Conservation (phyloP, 106 monocot species). For the Hemerocallis citrina region DNA sequence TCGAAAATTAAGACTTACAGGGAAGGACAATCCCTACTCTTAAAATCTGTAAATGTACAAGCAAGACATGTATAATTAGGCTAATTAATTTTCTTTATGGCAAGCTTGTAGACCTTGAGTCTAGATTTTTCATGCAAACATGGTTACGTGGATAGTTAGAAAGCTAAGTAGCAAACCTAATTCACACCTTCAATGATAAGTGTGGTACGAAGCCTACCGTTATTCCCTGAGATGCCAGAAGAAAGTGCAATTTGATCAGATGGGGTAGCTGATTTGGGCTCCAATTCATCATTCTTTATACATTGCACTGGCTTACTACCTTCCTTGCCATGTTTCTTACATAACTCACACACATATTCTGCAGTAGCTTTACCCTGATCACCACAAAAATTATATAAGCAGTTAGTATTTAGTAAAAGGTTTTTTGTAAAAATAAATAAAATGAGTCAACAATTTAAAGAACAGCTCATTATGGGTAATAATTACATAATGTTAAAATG, state of each 20-base stretch:
- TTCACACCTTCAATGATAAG: neutral
- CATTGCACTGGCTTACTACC: neutral
- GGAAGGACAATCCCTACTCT: neutral
- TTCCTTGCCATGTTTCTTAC: conserved; percentile 54
- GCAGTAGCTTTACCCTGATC: conserved; percentile 25
- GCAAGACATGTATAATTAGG: neutral
- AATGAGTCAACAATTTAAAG: neutral
- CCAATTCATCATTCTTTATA: conserved; percentile 13
- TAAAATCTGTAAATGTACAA: neutral
- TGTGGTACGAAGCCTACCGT: conserved; percentile 49
- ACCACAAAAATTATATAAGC: neutral
- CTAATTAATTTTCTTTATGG: neutral
- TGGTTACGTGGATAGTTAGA: neutral
- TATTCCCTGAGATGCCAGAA: conserved; percentile 2
- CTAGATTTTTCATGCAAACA: neutral
- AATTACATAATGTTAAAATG: no score
- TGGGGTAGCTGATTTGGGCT: conserved; percentile 10
- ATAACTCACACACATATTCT: conserved; percentile 82
- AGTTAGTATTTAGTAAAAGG: neutral
- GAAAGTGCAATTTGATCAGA: conserved; percentile 4
- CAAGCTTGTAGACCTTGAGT: neutral
- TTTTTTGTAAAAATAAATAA: neutral
- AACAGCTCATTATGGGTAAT: no score
- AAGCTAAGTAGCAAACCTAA: neutral
- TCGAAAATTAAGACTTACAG: no score